Evolutionary conservation across 805 yeast genomes (phyloP), one percentile per base, ranked within the genome.

Genomic region (Pichia gijzeniarum): DNA sequence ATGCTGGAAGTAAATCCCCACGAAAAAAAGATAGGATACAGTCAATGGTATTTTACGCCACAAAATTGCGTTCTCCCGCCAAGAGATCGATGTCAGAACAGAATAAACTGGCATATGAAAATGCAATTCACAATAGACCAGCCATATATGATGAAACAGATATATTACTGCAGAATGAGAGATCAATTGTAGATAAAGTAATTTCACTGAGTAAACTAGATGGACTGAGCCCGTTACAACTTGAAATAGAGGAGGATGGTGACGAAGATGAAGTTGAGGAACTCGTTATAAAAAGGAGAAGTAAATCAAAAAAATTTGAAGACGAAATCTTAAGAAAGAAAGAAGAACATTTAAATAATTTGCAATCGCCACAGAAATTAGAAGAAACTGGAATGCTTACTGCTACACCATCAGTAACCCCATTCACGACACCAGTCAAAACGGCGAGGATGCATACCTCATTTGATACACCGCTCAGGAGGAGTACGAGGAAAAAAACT

Each of bases 51-150:
- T 40, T 59, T 49, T 5, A 64, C 45, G 3, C 73, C 71, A 45
- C 71, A 69, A 41, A 79, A 76, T 2, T 75, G 10, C 64, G 65
- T 17, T 71, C 77, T 12, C 80, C 80, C 3, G 18, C 41, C 31
- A 64, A 61, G 31, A 51, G 79, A 52, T 48, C 68, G 1, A 52
- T 61, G 47, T 56, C 56, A 1, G 73, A 66, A 7, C 50, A 68
- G 35, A 76, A 78, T 45, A 57, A 60, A 36, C 67, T 76, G 2
- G 85, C 85, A 1, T 57, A 74, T 21, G 70, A 71, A 51, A 59
- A 73, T 47, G 79, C 85, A 0, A 59, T 67, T 48, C 59, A 38
- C 4, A 30, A 51, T 13, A 35, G 25, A 18, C 25, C 47, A 4
- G 37, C 38, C 6, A 42, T 38, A 3, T 69, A 58, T 7, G 65